These are phyloP conservation scores for Saksenaea oblongispora DNA, from an alignment of 371 early-diverging fungal species.

Conservation along the genomic window DNA sequence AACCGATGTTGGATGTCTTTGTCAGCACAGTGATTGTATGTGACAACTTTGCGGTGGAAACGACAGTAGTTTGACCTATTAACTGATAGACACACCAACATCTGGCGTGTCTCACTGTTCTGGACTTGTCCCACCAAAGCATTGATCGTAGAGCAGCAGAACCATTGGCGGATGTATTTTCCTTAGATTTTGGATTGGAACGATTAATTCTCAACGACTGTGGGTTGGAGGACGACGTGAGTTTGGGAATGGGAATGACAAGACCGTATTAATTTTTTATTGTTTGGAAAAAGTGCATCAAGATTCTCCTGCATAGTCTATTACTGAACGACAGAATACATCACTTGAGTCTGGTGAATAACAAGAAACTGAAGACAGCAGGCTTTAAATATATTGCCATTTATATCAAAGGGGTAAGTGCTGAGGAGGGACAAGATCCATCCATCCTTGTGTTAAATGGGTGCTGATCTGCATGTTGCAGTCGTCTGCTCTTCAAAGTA, in stretches of 20 bases:
- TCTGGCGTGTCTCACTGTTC: slow-evolving; percentile 28
- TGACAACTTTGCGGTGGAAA: background rate
- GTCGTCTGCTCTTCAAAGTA: slow-evolving; percentile 26
- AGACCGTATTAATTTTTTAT: background rate
- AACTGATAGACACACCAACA: slow-evolving; percentile 19
- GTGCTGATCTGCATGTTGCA: slow-evolving; percentile 3
- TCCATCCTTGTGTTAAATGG: background rate
- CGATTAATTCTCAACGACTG: slow-evolving; percentile 59
- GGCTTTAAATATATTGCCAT: slow-evolving; percentile 72
- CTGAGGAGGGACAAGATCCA: no score
- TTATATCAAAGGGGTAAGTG: slow-evolving; percentile 63
- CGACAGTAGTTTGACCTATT: background rate
- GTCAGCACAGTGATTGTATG: slow-evolving; percentile 47
- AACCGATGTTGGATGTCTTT: slow-evolving; percentile 50
- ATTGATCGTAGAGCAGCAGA: slow-evolving; percentile 42
- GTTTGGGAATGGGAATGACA: background rate
- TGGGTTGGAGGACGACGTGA: slow-evolving; percentile 69
- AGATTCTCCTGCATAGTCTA: slow-evolving; percentile 61
- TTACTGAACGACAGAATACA: slow-evolving; percentile 53
- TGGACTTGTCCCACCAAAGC: slow-evolving; percentile 51
- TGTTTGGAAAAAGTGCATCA: slow-evolving; percentile 48
- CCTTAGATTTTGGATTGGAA: slow-evolving; percentile 57
- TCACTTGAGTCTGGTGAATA: slow-evolving; percentile 56
- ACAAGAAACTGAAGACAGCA: slow-evolving; percentile 51
- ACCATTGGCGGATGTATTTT: slow-evolving; percentile 64